Conservation (phyloP, 768 basidiomycete species). For the Suillus hirtellus region DNA sequence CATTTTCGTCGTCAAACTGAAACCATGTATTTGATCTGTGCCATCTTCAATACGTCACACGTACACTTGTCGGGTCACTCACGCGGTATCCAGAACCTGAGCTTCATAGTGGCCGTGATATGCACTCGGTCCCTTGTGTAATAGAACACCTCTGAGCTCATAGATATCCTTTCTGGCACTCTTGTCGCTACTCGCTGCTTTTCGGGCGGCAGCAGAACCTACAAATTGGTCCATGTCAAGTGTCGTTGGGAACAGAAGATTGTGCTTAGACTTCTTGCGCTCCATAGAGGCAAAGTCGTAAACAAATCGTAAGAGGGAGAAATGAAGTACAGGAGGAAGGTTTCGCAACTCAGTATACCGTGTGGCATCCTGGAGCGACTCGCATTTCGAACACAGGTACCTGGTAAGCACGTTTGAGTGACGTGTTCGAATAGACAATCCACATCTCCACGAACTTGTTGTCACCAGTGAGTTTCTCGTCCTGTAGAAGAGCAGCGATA, state of each 20-base stretch:
- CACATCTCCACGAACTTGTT: constrained; percentile 58
- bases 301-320: constrained; percentile 91
- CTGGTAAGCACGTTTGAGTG: constrained; percentile 36
- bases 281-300: constrained; percentile 78
- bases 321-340: constrained; percentile 87
- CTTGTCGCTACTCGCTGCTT: constrained; percentile 18
- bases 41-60: constrained; percentile 1
- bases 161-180: constrained; percentile 48
- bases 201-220: constrained; percentile 28
- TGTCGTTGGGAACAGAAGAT: constrained; percentile 70
- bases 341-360: constrained; percentile 69
- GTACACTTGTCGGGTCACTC: constrained; percentile 26
- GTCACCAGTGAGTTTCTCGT: constrained; percentile 77
- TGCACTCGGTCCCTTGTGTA: constrained; percentile 91
- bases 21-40: constrained; percentile 75
- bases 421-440: not conserved
- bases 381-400: constrained; percentile 80
- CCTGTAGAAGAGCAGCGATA: constrained; percentile 60
- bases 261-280: constrained; percentile 85
- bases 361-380: constrained; percentile 72
- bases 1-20: constrained; percentile 89
- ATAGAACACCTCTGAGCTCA: constrained; percentile 78
- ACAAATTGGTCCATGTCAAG: constrained; percentile 77
- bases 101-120: constrained; percentile 91
- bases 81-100: constrained; percentile 76